Conservation (phyloP, 2,329 filamentous ascomycete species). For the Calonectria hawksworthii region DNA sequence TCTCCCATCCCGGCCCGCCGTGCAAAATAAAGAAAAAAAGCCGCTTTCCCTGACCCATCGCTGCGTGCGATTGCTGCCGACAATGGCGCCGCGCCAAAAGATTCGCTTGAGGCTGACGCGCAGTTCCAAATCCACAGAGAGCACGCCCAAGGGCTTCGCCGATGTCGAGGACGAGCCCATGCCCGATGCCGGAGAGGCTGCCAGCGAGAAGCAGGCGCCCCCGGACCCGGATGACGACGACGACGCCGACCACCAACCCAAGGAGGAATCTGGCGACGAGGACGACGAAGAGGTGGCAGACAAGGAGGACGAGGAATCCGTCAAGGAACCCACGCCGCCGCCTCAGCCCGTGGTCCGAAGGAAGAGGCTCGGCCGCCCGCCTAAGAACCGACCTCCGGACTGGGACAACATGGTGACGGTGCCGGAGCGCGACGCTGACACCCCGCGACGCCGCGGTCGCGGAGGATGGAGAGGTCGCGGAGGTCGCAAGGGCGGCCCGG, state of each 20-base stretch:
- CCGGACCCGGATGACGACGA: slow-evolving; percentile 53
- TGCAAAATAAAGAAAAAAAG: background rate
- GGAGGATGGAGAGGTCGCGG: slow-evolving; percentile 79
- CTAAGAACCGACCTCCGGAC: slow-evolving; percentile 86
- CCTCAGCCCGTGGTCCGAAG: slow-evolving; percentile 77
- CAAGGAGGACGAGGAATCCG: slow-evolving; percentile 58
- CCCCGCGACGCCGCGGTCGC: slow-evolving; percentile 75
- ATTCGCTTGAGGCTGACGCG: slow-evolving; percentile 53
- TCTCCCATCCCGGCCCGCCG: background rate
- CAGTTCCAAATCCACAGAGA: slow-evolving; percentile 52
- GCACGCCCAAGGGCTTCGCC: slow-evolving; percentile 57
- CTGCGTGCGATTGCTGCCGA: slow-evolving; percentile 22
- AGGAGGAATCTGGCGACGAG: slow-evolving; percentile 64
- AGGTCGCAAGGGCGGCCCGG: slow-evolving; percentile 76
- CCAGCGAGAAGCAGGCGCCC: slow-evolving; percentile 57
- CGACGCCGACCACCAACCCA: slow-evolving; percentile 65
- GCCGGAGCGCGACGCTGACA: slow-evolving; percentile 67
- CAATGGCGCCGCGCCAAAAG: slow-evolving; percentile 47
- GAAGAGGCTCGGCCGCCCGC: slow-evolving; percentile 86
- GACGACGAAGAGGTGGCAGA: slow-evolving; percentile 53
- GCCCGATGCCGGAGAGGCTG: slow-evolving; percentile 50
- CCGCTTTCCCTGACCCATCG: background rate
- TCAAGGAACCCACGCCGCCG: slow-evolving; percentile 67
- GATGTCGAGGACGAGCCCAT: slow-evolving; percentile 54
- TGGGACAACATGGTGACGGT: slow-evolving; percentile 77